Base-by-base conservation (phyloP, 257 asterid genomes). In the Rubia yunnanensis region DNA sequence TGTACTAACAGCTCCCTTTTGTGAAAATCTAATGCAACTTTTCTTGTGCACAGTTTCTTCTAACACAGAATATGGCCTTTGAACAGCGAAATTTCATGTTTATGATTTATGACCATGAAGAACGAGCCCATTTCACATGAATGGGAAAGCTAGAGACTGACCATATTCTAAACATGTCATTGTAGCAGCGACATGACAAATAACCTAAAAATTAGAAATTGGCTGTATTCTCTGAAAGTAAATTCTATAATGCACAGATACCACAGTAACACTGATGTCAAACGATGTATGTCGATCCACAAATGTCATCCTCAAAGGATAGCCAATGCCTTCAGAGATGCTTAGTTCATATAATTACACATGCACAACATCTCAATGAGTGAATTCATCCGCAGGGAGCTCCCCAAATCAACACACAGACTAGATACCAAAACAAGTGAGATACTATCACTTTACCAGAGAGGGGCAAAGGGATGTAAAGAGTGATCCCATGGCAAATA, bases 401-500 rank as follows among this genome's bases (percentile, higher is more conserved):
- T 8, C 26, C 28, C 20, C 28, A 31, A 22, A 14, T 10, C 48
- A 3, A 48, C 34, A 46, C 26, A 24, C 11, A 17, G 5, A 66
- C 1, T 18, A 31, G 38, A 30, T 34, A 39, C 34, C 56, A 10
- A 32, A 55, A 38, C 1, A 58, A 58, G 11, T 9, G 62, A n/a
- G 11, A 60, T 34, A 44, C 39, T n/a, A 17, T 1, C 53, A 63
- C 2, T 10, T 85, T 85, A 89, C 98, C 91, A 92, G 82, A 71
- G 98, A 92, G 39, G 98, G 98, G 75, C 98, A 89, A 66, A 92
- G 76, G 58, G 98, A 92, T 72, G 98, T 89, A 75, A 87, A 92
- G 32, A 92, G 92, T 24, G 97, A 89, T 38, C 98, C 98, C 98
- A 92, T 92, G 70, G 95, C 92, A 79, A 77, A 92, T 70, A 92